A percentile compares a stretch with the other conserved stretches of the same genome.
These are phyloP conservation scores for Pelargonium cotyledonis DNA, from an alignment of 441 rosid species.

Conservation along the genomic window DNA sequence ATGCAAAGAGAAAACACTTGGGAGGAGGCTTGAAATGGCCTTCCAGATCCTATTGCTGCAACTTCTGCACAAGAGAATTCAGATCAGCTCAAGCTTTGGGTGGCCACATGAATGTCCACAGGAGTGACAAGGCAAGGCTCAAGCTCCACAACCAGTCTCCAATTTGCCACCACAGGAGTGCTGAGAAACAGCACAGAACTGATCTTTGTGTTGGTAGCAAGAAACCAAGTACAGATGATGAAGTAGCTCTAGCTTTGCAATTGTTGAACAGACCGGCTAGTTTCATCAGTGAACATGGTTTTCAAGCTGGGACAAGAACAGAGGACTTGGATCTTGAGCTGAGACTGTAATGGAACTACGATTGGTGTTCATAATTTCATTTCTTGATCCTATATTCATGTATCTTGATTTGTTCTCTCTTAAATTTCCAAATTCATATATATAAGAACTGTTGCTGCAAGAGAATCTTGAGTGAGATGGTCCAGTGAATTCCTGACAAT, in stretches of 20 bases:
- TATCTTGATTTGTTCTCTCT: no score
- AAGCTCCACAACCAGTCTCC: not conserved
- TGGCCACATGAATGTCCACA: constrained; percentile 53
- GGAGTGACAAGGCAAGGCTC: constrained; percentile 48
- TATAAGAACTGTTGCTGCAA: no score
- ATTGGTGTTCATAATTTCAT: no score
- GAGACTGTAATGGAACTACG: not conserved
- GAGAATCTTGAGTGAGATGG: no score
- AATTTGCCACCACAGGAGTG: not conserved
- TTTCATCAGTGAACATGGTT: not conserved
- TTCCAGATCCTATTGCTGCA: constrained; percentile 47
- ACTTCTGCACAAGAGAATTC: constrained; percentile 59
- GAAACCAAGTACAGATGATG: no score
- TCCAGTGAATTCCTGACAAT: no score
- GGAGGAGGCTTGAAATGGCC: constrained; percentile 2
- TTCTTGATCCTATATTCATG: no score
- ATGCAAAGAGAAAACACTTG: not conserved
- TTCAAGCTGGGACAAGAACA: not conserved
- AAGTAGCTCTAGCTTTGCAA: no score
- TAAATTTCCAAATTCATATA: no score
- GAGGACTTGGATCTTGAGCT: constrained; percentile 5
- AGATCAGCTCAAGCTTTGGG: constrained; percentile 63
- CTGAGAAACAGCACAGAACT: not conserved
- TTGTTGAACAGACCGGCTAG: not conserved
- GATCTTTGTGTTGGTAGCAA: no score